Base-by-base conservation (phyloP, 208 protist genomes). In the Borovskyia barvae region DNA sequence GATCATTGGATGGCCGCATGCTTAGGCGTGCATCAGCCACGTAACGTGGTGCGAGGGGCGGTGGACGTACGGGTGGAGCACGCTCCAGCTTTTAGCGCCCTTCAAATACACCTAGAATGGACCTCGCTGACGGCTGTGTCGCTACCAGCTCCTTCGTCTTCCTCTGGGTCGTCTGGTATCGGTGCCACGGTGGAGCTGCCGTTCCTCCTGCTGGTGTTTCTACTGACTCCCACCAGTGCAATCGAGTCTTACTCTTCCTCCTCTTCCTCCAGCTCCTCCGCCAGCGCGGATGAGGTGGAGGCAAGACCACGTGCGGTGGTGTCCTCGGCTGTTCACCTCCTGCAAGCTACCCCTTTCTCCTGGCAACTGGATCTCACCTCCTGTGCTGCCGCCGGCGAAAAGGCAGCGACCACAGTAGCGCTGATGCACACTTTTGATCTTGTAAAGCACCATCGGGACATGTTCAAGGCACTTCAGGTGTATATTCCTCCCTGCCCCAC, bases 301-400 rank as follows among this genome's bases (percentile, higher is more conserved):
- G 26, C n/a, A 39, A 22, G 17, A 9, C 2, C 25, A 25, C n/a
- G 17, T 24, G 22, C 24, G 7, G 32, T 9, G 9, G 24, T 5
- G 22, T 15, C 41, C 2, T 17, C 17, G 28, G 2, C 17, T 2
- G 54, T 42, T 30, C 63, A 48, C 25, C 48, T 70, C 6, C 57
- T 63, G 20, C 63, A 70, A 19, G 63, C 17, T n/a, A 70, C 63
- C 1, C 54, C 63, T 7, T 62, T 70, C 32, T 52, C 63, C 5
- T 70, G 63, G 54, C 29, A 25, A 17, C 1, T 70, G n/a, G 39
- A 36, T 17, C 35, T 5, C 22, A 22, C 28, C 3, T 25, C 12
- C 29, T 57, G 63, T 33, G 36, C 52, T 14, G 33, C 5, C 3
- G 24, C 17, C 7, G 53, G 53, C 15, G 19, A 39, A 22, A 55